phyloP scores from a whole-genome alignment of 345 rosid species.

The Pistacia integerrima region DNA sequence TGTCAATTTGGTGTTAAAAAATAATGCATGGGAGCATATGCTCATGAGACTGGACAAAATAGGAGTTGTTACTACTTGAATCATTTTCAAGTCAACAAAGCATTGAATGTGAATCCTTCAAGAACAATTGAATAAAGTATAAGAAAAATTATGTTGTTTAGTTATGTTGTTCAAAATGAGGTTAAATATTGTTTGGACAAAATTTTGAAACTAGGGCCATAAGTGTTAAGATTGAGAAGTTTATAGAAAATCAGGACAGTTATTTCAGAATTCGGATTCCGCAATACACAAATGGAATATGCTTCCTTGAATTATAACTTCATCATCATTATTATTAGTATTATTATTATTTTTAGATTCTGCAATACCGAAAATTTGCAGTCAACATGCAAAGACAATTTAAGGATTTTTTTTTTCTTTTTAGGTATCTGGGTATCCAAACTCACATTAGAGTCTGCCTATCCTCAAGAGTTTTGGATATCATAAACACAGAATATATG shows the following conservation, averaged over 20 bases:
- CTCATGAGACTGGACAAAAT: not conserved
- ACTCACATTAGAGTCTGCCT: too few species aligned
- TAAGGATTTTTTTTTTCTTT: too few species aligned
- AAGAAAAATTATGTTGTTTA: too few species aligned
- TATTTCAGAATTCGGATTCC: not conserved
- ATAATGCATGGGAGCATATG: not conserved
- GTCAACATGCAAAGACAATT: too few species aligned
- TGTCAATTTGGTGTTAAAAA: not conserved
- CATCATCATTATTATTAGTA: too few species aligned
- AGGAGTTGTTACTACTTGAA: not conserved
- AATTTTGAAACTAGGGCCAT: not conserved
- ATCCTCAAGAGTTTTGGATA: too few species aligned
- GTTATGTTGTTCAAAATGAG: not conserved
- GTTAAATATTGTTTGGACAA: not conserved
- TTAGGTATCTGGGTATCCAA: too few species aligned
- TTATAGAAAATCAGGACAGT: not conserved
- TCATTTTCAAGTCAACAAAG: not conserved
- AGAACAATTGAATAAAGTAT: not conserved
- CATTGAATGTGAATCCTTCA: not conserved
- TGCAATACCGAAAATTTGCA: too few species aligned
- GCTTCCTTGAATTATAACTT: too few species aligned
- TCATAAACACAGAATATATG: too few species aligned
- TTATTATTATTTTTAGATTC: too few species aligned
- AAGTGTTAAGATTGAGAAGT: not conserved
- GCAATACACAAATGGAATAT: not conserved